Conservation (phyloP, 441 rosid species). For the Melastoma candidum region DNA sequence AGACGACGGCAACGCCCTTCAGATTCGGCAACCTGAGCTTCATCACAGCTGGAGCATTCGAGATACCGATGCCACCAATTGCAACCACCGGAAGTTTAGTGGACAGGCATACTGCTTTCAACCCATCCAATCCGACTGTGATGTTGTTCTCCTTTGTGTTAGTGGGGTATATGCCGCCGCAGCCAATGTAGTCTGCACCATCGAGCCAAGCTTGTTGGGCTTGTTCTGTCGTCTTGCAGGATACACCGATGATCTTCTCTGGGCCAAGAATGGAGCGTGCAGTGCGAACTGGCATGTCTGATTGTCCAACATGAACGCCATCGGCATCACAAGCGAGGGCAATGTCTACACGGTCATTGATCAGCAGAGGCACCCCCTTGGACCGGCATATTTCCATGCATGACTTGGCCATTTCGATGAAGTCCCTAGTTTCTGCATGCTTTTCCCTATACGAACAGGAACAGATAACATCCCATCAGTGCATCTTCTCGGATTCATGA, state of each 20-base stretch:
- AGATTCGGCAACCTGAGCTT: slow-evolving; percentile 33
- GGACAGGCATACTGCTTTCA: slow-evolving; percentile 56
- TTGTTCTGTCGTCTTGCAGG: slow-evolving; percentile 82
- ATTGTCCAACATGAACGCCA: slow-evolving; percentile 91
- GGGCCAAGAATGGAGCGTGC: slow-evolving; percentile 76
- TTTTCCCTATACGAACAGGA: too few relatives aligned
- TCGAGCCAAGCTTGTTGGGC: slow-evolving; percentile 80
- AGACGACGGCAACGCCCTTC: slow-evolving; percentile 51
- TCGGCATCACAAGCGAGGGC: slow-evolving; percentile 83
- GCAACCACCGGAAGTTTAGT: slow-evolving; percentile 87
- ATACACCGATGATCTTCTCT: slow-evolving; percentile 77
- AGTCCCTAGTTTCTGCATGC: slow-evolving; percentile 36
- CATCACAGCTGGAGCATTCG: slow-evolving; percentile 56
- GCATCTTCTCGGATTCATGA: too few relatives aligned
- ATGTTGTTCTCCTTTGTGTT: slow-evolving; percentile 55
- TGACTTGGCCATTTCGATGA: slow-evolving; percentile 25
- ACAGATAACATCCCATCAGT: too few relatives aligned
- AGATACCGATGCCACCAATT: slow-evolving; percentile 72
- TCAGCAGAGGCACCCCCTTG: slow-evolving; percentile 54
- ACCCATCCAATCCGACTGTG: slow-evolving; percentile 76
- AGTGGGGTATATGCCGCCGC: slow-evolving; percentile 79
- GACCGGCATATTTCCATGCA: slow-evolving; percentile 40
- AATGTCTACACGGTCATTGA: slow-evolving; percentile 79
- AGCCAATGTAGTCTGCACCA: slow-evolving; percentile 88
- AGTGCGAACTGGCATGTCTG: slow-evolving; percentile 60